phyloP scores from a whole-genome alignment of 805 yeast genomes.

The Ogataea paradorogensis region DNA sequence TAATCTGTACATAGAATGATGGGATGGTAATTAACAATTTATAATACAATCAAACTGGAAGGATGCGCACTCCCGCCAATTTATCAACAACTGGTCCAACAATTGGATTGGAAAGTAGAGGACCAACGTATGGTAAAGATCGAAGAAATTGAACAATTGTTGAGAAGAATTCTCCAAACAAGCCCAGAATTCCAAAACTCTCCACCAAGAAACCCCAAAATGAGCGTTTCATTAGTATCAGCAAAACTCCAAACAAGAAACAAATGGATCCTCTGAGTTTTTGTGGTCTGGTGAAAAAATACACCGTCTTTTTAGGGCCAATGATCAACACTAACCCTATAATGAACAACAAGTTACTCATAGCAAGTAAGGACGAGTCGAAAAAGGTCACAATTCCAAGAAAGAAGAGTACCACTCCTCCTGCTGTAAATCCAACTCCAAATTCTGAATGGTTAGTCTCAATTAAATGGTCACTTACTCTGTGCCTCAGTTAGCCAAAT shows the following conservation, averaged over 20 bases:
- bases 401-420: constrained; percentile 73
- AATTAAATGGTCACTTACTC: constrained; percentile 45
- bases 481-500: constrained; percentile 77
- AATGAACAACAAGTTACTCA: constrained; percentile 79
- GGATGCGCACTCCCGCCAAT: constrained; percentile 62
- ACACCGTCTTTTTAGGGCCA: constrained; percentile 79
- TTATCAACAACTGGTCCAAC: constrained; percentile 74
- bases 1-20: constrained; percentile 7
- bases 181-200: constrained; percentile 80
- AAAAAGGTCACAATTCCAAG: constrained; percentile 84
- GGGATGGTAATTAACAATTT: not conserved
- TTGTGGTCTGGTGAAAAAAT: constrained; percentile 81
- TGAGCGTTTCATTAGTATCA: constrained; percentile 73
- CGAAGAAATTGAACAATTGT: constrained; percentile 83
- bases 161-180: constrained; percentile 90
- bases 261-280: constrained; percentile 86
- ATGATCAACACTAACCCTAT: constrained; percentile 84
- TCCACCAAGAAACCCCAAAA: constrained; percentile 85
- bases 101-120: constrained; percentile 72
- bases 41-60: constrained; percentile 49
- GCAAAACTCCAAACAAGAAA: constrained; percentile 67
- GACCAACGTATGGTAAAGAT: constrained; percentile 85
- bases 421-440: constrained; percentile 91
- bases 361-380: constrained; percentile 82
- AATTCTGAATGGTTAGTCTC: constrained; percentile 47